Conservation (phyloP, 2,329 filamentous ascomycete species). For the Laburnicola sp. region DNA sequence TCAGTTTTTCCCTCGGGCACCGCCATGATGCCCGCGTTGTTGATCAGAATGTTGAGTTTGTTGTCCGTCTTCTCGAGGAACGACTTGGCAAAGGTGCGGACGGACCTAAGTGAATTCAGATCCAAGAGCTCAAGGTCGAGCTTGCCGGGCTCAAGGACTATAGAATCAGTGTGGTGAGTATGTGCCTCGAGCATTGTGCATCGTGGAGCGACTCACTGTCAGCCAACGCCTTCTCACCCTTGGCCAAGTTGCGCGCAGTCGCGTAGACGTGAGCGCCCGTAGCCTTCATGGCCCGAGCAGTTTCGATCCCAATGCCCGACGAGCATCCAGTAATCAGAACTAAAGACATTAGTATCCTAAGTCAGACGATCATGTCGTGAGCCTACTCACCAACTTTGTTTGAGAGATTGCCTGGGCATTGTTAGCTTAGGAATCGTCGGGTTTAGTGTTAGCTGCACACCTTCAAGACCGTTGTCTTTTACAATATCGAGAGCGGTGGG, state of each 20-base stretch:
- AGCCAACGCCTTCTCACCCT: constrained; percentile 7
- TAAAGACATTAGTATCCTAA: background rate
- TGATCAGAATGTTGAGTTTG: constrained; percentile 46
- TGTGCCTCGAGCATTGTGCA: too few species aligned
- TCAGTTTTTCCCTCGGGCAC: constrained; percentile 39
- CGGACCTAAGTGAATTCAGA: constrained; percentile 18
- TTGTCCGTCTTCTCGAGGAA: constrained; percentile 16
- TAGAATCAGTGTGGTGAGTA: too few species aligned
- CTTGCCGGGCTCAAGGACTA: constrained; percentile 17
- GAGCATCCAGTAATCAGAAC: constrained; percentile 25
- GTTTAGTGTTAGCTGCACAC: background rate
- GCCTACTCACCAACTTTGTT: constrained; percentile 20
- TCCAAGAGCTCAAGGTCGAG: constrained; percentile 23
- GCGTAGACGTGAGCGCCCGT: constrained; percentile 52
- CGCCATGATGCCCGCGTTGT: constrained; percentile 55
- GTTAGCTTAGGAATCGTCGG: background rate
- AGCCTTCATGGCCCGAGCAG: constrained; percentile 44
- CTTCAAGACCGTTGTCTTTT: constrained; percentile 38
- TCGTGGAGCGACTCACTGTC: background rate
- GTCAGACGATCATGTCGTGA: background rate
- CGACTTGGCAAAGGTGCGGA: constrained; percentile 17
- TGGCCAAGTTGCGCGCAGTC: constrained; percentile 43
- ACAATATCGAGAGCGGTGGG: constrained; percentile 48
- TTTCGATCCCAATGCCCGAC: constrained; percentile 26
- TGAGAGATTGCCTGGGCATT: constrained; percentile 29